These are phyloP conservation scores for Paramyrothecium sp. DNA, from an alignment of 2,329 filamentous ascomycete species.

Conservation along the genomic window DNA sequence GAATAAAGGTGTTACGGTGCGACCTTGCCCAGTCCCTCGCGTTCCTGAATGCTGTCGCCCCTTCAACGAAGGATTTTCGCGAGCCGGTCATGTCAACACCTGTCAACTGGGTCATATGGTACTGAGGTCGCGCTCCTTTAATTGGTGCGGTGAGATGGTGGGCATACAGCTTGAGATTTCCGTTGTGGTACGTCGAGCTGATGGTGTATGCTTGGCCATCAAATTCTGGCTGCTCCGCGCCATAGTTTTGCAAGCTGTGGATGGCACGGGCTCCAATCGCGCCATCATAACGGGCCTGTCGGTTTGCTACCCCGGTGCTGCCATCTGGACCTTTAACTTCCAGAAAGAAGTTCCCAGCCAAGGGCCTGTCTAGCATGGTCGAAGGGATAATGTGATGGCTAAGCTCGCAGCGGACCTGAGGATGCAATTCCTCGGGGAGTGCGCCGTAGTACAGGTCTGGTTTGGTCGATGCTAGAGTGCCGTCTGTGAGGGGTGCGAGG, in stretches of 20 bases:
- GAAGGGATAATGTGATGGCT: slow-evolving; percentile 26
- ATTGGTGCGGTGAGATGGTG: slow-evolving; percentile 31
- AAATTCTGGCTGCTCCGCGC: slow-evolving; percentile 25
- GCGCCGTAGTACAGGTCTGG: slow-evolving; percentile 31
- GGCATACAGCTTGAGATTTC: slow-evolving; percentile 34
- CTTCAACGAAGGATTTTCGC: slow-evolving; percentile 27
- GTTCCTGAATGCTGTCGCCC: slow-evolving; percentile 36
- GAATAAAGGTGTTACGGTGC: slow-evolving; percentile 33
- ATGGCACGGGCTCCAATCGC: slow-evolving; percentile 34
- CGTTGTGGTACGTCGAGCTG: slow-evolving; percentile 33
- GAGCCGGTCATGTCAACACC: slow-evolving; percentile 23
- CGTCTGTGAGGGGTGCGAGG: slow-evolving; percentile 31
- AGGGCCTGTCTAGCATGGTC: slow-evolving; percentile 22
- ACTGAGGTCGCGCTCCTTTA: slow-evolving; percentile 30
- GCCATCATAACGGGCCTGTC: slow-evolving; percentile 35
- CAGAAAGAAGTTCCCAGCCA: slow-evolving; percentile 40
- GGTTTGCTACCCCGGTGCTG: slow-evolving; percentile 21
- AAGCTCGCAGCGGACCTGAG: slow-evolving; percentile 19
- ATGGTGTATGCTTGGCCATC: slow-evolving; percentile 37
- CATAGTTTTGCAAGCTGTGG: slow-evolving; percentile 33
- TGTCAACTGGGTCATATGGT: slow-evolving; percentile 37
- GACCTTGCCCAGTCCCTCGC: slow-evolving; percentile 32
- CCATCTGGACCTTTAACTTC: slow-evolving; percentile 35
- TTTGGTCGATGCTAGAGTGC: slow-evolving; percentile 20
- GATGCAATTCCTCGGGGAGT: slow-evolving; percentile 19